Evolutionary conservation across 1,284 basidiomycete species (phyloP).

Genomic region (Sporisorium iseilematis-ciliati): DNA sequence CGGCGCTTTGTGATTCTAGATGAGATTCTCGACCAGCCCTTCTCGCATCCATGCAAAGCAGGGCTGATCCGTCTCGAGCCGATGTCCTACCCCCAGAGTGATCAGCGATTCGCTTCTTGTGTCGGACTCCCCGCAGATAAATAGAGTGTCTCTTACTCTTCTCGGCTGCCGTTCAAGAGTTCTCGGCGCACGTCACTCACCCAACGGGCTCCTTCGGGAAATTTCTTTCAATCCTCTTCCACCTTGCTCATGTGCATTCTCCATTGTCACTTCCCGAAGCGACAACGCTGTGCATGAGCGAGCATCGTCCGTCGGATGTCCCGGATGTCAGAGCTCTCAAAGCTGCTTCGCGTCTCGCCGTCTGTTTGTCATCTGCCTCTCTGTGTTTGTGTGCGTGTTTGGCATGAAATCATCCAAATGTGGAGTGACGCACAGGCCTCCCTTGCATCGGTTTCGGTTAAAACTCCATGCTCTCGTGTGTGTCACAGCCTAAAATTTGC

Average conservation of each 20-base stretch:
- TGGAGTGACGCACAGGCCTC: conserved; percentile 36
- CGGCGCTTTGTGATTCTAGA: conserved; percentile 8
- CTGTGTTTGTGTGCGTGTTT: too few relatives aligned
- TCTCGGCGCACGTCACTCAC: conserved; percentile 17
- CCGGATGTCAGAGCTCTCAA: too few relatives aligned
- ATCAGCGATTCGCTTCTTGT: neutral
- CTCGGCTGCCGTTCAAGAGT: conserved; percentile 1
- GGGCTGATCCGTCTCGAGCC: conserved; percentile 7
- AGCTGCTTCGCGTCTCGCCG: too few relatives aligned
- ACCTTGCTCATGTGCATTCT: too few relatives aligned
- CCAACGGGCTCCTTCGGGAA: neutral
- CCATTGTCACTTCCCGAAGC: too few relatives aligned
- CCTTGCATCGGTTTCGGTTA: neutral
- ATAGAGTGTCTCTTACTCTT: neutral
- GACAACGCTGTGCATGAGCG: too few relatives aligned
- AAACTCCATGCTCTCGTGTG: neutral
- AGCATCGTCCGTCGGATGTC: too few relatives aligned
- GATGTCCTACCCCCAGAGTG: neutral
- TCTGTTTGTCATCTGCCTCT: too few relatives aligned
- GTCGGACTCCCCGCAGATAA: too few relatives aligned
- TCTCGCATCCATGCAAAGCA: neutral
- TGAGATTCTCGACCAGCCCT: neutral
- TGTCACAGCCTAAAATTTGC: neutral
- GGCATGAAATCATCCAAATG: conserved; percentile 12
- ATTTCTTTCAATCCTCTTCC: neutral